Evolutionary conservation across 768 basidiomycete genomes (phyloP), one percentile per base, ranked within the genome.

Genomic region (Tulasnella sp.): DNA sequence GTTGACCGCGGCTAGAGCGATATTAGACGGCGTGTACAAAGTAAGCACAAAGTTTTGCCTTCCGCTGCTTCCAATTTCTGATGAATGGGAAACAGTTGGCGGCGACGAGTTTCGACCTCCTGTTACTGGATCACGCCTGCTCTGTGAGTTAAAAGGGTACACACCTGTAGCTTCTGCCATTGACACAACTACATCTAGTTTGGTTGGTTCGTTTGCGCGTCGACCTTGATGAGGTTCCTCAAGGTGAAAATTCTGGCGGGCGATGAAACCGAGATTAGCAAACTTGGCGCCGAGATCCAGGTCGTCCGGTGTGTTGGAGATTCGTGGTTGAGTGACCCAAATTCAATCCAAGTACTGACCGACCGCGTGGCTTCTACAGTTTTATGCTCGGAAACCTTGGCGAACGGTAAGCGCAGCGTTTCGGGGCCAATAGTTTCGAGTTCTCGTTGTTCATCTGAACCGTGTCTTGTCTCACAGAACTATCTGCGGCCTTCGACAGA

Each of bases 71-170:
- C 34, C 34, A 38, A 5, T 38, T 38, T 38, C 34, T 38, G 15
- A 17, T 4, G 41, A 19, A 19, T 15, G 1, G 34, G 34, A 19
- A 19, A 9, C 13, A 56, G 55, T 42, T 56, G 42, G 79, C 76
- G 68, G 81, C 83, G 4, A 87, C 86, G 0, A 87, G 81, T 62
- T 87, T 77, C 65, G 85, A 88, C 65, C 75, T 86, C 15, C 80
- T 83, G 3, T 74, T 85, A 3, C 67, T 87, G 38, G 86, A 86
- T 64, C 74, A 79, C 17, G 85, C 86, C 65, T 82, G 81, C 64
- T 75, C 82, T 62, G 85, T 86, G 68, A 67, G 79, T 59, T 8
- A 51, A 56, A 38, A 49, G 2, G 3, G n/a, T n/a, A n/a, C n/a
- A n/a, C n/a, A n/a, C n/a, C n/a, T n/a, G n/a, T n/a, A n/a, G n/a